Conservation (phyloP, 179 eudicot species). For the Spinacia oleracea region DNA sequence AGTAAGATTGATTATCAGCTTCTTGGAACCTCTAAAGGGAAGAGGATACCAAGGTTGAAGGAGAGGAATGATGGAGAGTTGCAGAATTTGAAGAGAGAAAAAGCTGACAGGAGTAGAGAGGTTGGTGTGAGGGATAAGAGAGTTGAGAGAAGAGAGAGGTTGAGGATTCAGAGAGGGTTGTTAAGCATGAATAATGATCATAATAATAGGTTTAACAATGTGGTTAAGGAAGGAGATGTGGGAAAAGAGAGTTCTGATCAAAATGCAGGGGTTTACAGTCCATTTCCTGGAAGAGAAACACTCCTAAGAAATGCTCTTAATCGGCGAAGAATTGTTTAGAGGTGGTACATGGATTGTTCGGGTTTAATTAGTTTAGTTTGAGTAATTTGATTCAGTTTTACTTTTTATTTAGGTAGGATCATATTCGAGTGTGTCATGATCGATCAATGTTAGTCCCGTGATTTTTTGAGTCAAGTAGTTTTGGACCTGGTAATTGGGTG, state of each 20-base stretch:
- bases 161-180: conserved; percentile 34
- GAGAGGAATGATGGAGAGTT: neutral
- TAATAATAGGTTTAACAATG: neutral
- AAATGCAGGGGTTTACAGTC: conserved; percentile 26
- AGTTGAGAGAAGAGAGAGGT: conserved; percentile 40
- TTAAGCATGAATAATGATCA: neutral
- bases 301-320: conserved; percentile 32
- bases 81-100: neutral
- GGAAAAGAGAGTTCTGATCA: conserved; percentile 7
- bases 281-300: conserved; percentile 47
- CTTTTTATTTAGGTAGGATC: neutral
- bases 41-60: conserved; percentile 58
- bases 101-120: too few species aligned
- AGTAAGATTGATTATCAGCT: conserved; percentile 52
- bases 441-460: too few species aligned
- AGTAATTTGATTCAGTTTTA: neutral
- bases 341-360: too few species aligned
- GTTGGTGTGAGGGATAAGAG: too few species aligned
- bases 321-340: conserved; percentile 13
- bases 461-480: too few species aligned
- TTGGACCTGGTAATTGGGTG: too few species aligned
- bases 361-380: neutral
- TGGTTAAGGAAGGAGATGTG: neutral
- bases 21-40: conserved; percentile 78
- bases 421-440: too few species aligned